Percentiles rank a stretch among this genome's conserved stretches.
phyloP scores from a whole-genome alignment of 192 early-diverging fungal genomes.

The Entrophospora sp. region DNA sequence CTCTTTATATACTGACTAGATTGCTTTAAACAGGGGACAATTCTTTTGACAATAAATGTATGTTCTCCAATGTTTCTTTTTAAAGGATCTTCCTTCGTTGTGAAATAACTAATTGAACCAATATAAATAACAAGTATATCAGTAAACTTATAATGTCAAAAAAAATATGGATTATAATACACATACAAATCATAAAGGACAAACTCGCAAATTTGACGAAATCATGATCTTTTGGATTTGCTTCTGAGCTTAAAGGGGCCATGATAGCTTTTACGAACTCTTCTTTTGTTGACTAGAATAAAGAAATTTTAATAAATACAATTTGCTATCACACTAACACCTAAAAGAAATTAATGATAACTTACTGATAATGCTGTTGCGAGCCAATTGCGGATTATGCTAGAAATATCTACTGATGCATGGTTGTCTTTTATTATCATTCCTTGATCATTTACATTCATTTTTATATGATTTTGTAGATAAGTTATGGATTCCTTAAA shows the following conservation, averaged over 20 bases:
- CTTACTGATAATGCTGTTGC: neutral
- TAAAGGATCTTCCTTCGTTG: neutral
- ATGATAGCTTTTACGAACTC: neutral
- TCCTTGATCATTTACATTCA: slow-evolving; percentile 12
- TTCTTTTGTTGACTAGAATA: slow-evolving; percentile 7
- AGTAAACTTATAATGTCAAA: neutral
- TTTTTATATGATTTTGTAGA: slow-evolving; percentile 14
- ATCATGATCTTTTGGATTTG: slow-evolving; percentile 6
- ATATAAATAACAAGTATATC: slow-evolving; percentile 8
- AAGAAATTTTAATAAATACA: slow-evolving; percentile 2
- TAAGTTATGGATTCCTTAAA: slow-evolving; percentile 3
- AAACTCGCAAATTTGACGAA: slow-evolving; percentile 9
- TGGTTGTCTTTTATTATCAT: slow-evolving; percentile 16
- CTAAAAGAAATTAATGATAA: slow-evolving; percentile 9
- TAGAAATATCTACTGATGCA: slow-evolving; percentile 1
- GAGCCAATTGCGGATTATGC: slow-evolving; percentile 11
- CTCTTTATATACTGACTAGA: slow-evolving; percentile 15
- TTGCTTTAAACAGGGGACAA: slow-evolving; percentile 12
- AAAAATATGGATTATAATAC: neutral
- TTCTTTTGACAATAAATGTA: slow-evolving; percentile 13
- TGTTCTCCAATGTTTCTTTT: neutral
- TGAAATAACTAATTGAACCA: slow-evolving; percentile 11
- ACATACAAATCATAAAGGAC: slow-evolving; percentile 10
- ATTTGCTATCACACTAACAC: neutral
- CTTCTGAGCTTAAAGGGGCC: slow-evolving; percentile 5